Conservation (phyloP, 2,329 filamentous ascomycete species). For the Talaromyces verruculosus region DNA sequence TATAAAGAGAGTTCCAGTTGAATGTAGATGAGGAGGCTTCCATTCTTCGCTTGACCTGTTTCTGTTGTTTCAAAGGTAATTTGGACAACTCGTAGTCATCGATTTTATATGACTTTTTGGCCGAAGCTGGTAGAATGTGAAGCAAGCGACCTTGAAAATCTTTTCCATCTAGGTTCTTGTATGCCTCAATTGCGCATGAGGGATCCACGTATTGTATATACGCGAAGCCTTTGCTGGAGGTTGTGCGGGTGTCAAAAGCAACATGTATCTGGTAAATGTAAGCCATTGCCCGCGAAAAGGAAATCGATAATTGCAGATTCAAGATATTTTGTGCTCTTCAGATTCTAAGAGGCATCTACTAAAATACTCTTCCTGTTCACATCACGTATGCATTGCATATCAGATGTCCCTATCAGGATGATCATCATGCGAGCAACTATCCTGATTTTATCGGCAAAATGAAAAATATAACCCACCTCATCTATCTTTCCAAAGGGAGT, state of each 20-base stretch:
- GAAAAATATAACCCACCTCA: constrained; percentile 68
- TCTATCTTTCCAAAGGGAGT: constrained; percentile 69
- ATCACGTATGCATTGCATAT: constrained; percentile 83
- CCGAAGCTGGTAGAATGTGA: constrained; percentile 81
- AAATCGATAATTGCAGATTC: background rate
- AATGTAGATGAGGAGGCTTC: constrained; percentile 77
- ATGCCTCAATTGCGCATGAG: constrained; percentile 73
- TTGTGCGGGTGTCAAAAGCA: constrained; percentile 67
- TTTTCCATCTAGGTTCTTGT: constrained; percentile 74
- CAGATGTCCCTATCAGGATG: constrained; percentile 99
- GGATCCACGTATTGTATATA: constrained; percentile 77
- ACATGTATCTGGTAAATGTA: constrained; percentile 71
- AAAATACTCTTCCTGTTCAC: constrained; percentile 89
- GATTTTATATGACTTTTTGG: constrained; percentile 76
- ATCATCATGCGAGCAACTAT: constrained; percentile 74
- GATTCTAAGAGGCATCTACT: constrained; percentile 96
- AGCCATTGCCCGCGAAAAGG: constrained; percentile 42
- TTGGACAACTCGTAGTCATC: constrained; percentile 90
- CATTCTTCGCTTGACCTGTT: constrained; percentile 79
- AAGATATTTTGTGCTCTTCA: constrained; percentile 54
- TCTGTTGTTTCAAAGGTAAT: constrained; percentile 90
- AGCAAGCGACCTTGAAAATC: constrained; percentile 90
- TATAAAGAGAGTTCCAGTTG: constrained; percentile 99
- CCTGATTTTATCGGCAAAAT: constrained; percentile 5
- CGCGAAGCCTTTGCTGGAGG: constrained; percentile 83